Evolutionary conservation across 1,284 basidiomycete species (phyloP), one percentile per base, ranked within the genome.

Genomic region (Porogramme epimiltina): DNA sequence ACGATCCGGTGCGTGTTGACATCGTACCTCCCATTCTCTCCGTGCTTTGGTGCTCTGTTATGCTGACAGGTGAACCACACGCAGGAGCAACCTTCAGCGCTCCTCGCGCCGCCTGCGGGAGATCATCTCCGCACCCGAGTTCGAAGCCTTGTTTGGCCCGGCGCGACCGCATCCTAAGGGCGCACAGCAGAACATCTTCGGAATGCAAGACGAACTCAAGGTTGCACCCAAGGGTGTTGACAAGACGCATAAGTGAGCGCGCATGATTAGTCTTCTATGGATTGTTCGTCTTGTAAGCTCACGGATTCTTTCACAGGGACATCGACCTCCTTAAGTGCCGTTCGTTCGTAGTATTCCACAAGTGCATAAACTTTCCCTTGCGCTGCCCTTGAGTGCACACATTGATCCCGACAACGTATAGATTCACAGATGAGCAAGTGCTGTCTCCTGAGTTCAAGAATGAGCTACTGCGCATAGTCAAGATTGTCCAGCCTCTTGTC

Each of bases 321-420:
- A 95, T 95, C 56, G 91, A 93, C 65, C 70, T 95, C 49, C 70
- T 96, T 56, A 93, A 92, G 67, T 87, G 92, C 58, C 84, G 93
- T 33, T 87, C 87, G 23, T 83, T 94, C 38, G 84, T 79, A 4
- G 93, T 95, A 0, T 67, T 80, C 0, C 79, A 85, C 61, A 69
- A 69, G 91, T 92, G 60, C 50, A 81, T 24, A 19, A 8, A 1
- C 18, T 18, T 11, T 13, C n/a, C 11, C 18, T 19, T 11, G 3
- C 10, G 4, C 11, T 11, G 2, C 33, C n/a, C n/a, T n/a, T n/a
- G n/a, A n/a, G n/a, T n/a, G n/a, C n/a, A n/a, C n/a, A n/a, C n/a
- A n/a, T n/a, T n/a, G n/a, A n/a, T n/a, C n/a, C n/a, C n/a, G n/a
- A n/a, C n/a, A n/a, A n/a, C n/a, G n/a, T n/a, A 4, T 52, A 94